phyloP scores from a whole-genome alignment of 2,329 filamentous ascomycete genomes.

The Ascochyta clinopodiicola region DNA sequence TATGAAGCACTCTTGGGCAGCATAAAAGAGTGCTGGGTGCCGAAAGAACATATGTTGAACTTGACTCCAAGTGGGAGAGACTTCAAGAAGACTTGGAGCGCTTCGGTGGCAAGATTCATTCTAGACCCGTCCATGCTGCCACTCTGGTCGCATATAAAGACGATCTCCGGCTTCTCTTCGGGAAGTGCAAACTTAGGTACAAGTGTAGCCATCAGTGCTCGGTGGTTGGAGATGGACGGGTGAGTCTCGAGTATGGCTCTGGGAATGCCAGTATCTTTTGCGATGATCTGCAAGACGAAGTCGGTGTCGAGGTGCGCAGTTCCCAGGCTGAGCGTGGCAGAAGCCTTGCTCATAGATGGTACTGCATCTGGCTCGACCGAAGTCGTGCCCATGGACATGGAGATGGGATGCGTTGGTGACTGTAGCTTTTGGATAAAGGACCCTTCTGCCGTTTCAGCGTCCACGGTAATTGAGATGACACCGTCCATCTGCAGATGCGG shows the following conservation, averaged over 20 bases:
- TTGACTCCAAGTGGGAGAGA: slow-evolving; percentile 68
- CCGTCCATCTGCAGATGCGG: slow-evolving; percentile 22
- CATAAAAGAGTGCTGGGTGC: slow-evolving; percentile 55
- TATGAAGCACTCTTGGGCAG: slow-evolving; percentile 58
- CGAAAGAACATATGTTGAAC: slow-evolving; percentile 76
- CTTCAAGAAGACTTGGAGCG: slow-evolving; percentile 69
- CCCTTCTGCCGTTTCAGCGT: slow-evolving; percentile 64
- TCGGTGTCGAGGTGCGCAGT: slow-evolving; percentile 65
- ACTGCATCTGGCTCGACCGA: slow-evolving; percentile 55
- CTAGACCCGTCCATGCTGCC: slow-evolving; percentile 63
- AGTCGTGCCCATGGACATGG: slow-evolving; percentile 67
- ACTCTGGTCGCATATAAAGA: slow-evolving; percentile 76
- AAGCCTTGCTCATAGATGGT: slow-evolving; percentile 65
- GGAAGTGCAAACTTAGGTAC: slow-evolving; percentile 73
- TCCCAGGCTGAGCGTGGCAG: slow-evolving; percentile 64
- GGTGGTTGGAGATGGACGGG: slow-evolving; percentile 64
- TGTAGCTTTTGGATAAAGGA: slow-evolving; percentile 67
- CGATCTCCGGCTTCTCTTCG: slow-evolving; percentile 64
- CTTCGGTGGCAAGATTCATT: slow-evolving; percentile 63
- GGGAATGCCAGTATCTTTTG: slow-evolving; percentile 66
- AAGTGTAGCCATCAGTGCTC: slow-evolving; percentile 73
- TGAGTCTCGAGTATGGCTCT: slow-evolving; percentile 72
- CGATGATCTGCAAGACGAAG: slow-evolving; percentile 70
- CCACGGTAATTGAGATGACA: slow-evolving; percentile 63
- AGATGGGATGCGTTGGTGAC: slow-evolving; percentile 72